Percentiles rank a stretch among this genome's conserved stretches.
phyloP scores from a whole-genome alignment of 306 rosid species.

The Trifolium fragiferum region DNA sequence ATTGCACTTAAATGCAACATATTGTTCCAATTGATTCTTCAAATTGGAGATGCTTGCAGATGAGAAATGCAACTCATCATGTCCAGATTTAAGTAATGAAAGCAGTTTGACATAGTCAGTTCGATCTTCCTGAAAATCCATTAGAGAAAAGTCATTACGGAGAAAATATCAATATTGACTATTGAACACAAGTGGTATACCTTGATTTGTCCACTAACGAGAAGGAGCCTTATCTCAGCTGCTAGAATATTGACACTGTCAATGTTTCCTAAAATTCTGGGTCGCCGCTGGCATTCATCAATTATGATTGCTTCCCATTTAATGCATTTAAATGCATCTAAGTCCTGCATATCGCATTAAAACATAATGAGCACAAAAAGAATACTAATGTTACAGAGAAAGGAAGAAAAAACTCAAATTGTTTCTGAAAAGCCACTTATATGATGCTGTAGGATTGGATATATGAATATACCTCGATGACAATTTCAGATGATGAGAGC shows the following conservation, averaged over 20 bases:
- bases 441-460: constrained; percentile 5
- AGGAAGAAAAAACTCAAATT: not conserved
- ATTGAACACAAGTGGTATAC: constrained; percentile 34
- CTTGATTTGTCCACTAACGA: constrained; percentile 54
- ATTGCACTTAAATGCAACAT: constrained; percentile 43
- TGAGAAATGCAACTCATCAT: constrained; percentile 17
- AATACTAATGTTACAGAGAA: constrained; percentile 6
- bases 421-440: constrained; percentile 35
- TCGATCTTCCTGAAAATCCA: constrained; percentile 48
- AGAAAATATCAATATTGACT: constrained; percentile 36
- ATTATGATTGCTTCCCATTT: constrained; percentile 54
- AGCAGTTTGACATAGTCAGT: constrained; percentile 48
- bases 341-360: constrained; percentile 45
- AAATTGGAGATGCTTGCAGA: constrained; percentile 42
- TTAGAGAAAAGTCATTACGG: constrained; percentile 12
- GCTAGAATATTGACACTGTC: constrained; percentile 37
- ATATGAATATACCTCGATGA: constrained; percentile 47
- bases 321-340: constrained; percentile 39
- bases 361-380: constrained; percentile 18
- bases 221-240: constrained; percentile 45
- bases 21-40: constrained; percentile 48
- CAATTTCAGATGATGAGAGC: constrained; percentile 47
- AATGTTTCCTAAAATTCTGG: constrained; percentile 34
- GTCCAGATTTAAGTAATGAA: constrained; percentile 45
- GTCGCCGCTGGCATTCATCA: constrained; percentile 53